phyloP scores from a whole-genome alignment of 2,329 filamentous ascomycete genomes.

The Hortaea werneckii region DNA sequence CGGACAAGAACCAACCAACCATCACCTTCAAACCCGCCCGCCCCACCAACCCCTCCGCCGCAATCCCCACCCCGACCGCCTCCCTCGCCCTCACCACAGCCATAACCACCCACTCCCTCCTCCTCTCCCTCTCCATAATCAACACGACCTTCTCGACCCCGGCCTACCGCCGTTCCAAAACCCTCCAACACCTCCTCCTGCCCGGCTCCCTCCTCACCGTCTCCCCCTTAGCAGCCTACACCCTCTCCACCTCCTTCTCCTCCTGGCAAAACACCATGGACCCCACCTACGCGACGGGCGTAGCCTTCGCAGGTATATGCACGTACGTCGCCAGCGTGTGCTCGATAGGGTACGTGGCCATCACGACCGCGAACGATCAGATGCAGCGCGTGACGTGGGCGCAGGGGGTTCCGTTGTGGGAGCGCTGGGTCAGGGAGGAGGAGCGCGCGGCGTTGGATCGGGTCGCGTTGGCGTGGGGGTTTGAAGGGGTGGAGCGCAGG shows the following conservation, averaged over 20 bases:
- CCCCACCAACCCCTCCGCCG: constrained; percentile 51
- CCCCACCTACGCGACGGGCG: constrained; percentile 58
- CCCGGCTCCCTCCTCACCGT: constrained; percentile 47
- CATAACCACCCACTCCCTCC: constrained; percentile 67
- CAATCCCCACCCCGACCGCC: constrained; percentile 61
- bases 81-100: constrained; percentile 68
- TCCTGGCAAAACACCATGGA: constrained; percentile 68
- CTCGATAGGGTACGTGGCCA: constrained; percentile 71
- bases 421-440: constrained; percentile 81
- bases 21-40: constrained; percentile 56
- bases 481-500: constrained; percentile 65
- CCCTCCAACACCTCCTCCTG: constrained; percentile 53
- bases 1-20: constrained; percentile 41
- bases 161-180: constrained; percentile 58
- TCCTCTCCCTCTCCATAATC: constrained; percentile 65
- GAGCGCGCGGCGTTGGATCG: constrained; percentile 79
- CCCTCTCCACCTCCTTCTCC: constrained; percentile 57
- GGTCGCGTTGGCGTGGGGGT: constrained; percentile 84
- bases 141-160: constrained; percentile 57
- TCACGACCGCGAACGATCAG: constrained; percentile 85
- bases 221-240: constrained; percentile 59
- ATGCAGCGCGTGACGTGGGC: constrained; percentile 91
- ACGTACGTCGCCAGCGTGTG: constrained; percentile 75
- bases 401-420: constrained; percentile 65
- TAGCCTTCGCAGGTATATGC: constrained; percentile 70